These are phyloP conservation scores for Cercis canadensis DNA, from an alignment of 306 rosid genomes.

Conservation along the genomic window DNA sequence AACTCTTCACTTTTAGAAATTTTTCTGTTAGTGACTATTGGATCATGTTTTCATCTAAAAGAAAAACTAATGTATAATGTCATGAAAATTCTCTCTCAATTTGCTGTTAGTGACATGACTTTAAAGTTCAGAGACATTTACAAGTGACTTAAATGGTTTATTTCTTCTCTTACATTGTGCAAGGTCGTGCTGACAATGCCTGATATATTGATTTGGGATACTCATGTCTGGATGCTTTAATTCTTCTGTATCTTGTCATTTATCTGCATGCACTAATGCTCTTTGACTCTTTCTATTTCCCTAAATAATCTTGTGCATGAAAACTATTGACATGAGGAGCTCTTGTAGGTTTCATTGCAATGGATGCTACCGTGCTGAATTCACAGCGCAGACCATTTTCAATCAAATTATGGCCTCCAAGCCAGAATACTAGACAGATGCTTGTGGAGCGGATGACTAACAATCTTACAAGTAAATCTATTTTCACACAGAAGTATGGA, in stretches of 20 bases:
- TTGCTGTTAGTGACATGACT: neutral
- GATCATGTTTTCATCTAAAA: too few relatives aligned
- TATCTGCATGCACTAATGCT: neutral
- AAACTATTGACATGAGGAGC: conserved; percentile 5
- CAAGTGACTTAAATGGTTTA: conserved; percentile 10
- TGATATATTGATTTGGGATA: conserved; percentile 15
- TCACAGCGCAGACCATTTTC: conserved; percentile 71
- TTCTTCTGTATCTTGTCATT: neutral
- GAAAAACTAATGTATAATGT: neutral
- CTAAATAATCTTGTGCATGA: neutral
- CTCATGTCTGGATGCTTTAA: neutral
- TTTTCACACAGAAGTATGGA: conserved; percentile 89
- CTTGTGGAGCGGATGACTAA: conserved; percentile 86
- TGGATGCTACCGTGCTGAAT: conserved; percentile 56
- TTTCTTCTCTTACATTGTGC: conserved; percentile 7
- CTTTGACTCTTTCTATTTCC: neutral
- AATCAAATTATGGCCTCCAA: conserved; percentile 98
- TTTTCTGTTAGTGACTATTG: neutral
- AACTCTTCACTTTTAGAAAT: conserved; percentile 9
- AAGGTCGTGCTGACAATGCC: conserved; percentile 6
- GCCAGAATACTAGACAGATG: conserved; percentile 83
- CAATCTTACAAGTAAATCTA: conserved; percentile 74
- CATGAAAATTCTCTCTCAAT: neutral
- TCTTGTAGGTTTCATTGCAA: conserved; percentile 53
- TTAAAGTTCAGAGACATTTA: conserved; percentile 10